Conservation (phyloP, 1,284 basidiomycete genomes). For the Boletus holoroseus region DNA sequence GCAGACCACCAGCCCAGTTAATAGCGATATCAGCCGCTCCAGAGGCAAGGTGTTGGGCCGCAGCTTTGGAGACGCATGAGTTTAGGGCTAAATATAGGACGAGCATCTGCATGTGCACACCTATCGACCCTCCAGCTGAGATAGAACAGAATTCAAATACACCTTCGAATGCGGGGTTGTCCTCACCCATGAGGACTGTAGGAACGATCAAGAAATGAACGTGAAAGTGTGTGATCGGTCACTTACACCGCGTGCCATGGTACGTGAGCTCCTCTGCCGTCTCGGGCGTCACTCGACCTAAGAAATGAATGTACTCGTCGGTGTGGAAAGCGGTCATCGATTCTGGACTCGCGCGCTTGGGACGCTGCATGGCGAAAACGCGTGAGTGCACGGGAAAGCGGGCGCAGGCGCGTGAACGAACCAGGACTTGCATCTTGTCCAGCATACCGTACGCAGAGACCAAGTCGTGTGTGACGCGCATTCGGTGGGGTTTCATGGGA, state of each 20-base stretch:
- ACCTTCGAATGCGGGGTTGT: constrained; percentile 96
- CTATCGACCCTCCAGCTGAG: constrained; percentile 90
- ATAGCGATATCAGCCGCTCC: constrained; percentile 89
- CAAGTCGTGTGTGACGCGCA: constrained; percentile 89
- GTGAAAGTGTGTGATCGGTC: background rate
- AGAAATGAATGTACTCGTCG: constrained; percentile 94
- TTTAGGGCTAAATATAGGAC: background rate
- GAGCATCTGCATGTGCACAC: constrained; percentile 35
- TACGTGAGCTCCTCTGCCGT: constrained; percentile 80
- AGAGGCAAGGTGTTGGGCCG: constrained; percentile 75
- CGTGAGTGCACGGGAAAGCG: background rate
- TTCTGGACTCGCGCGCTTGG: constrained; percentile 75
- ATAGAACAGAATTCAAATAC: constrained; percentile 97
- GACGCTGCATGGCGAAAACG: constrained; percentile 47
- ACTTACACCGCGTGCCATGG: constrained; percentile 77
- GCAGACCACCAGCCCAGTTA: constrained; percentile 97
- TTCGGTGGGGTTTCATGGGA: constrained; percentile 94
- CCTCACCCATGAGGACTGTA: constrained; percentile 83
- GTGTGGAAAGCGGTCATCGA: constrained; percentile 94
- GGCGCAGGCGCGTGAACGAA: constrained; percentile 30
- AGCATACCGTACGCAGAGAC: constrained; percentile 89
- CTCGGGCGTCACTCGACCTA: constrained; percentile 85
- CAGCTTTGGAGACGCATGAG: constrained; percentile 46
- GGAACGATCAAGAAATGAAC: constrained; percentile 10
- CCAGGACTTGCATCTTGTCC: constrained; percentile 86